phyloP scores from a whole-genome alignment of 2,329 filamentous ascomycete genomes.

The Huntiella savannae region DNA sequence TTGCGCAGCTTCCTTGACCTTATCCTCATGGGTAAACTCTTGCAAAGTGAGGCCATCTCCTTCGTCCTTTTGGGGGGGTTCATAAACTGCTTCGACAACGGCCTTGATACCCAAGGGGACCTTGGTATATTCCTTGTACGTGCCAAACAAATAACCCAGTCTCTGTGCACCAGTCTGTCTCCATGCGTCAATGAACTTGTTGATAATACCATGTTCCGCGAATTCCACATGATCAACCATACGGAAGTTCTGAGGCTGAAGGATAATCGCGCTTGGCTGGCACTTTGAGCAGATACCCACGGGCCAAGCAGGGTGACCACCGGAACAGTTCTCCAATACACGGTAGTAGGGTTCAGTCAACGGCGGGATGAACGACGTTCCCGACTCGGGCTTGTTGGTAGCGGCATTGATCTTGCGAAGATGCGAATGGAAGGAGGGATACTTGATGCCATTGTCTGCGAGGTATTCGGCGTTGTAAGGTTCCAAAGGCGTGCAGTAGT shows the following conservation, averaged over 20 bases:
- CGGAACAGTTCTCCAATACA: conserved; percentile 74
- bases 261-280: conserved; percentile 86
- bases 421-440: conserved; percentile 87
- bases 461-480: conserved; percentile 83
- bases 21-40: conserved; percentile 68
- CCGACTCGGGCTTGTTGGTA: conserved; percentile 88
- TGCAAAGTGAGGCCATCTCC: conserved; percentile 70
- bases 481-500: conserved; percentile 94
- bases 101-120: conserved; percentile 90
- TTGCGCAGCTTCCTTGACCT: conserved; percentile 61
- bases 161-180: conserved; percentile 67
- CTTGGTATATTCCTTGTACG: conserved; percentile 76
- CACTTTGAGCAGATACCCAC: conserved; percentile 97
- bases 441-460: conserved; percentile 94
- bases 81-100: conserved; percentile 91
- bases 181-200: conserved; percentile 86
- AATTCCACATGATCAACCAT: conserved; percentile 99
- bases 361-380: conserved; percentile 88
- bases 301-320: conserved; percentile 82
- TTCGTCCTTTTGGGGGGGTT: conserved; percentile 81
- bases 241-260: conserved; percentile 83
- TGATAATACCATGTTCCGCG: conserved; percentile 62
- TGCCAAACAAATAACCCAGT: conserved; percentile 77
- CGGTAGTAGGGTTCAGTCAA: conserved; percentile 84
- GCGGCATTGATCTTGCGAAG: conserved; percentile 87